A percentile compares a stretch with the other conserved stretches of the same genome.
Conservation (phyloP, 495 filamentous ascomycete species). For the Penicillium atrosanguineum region DNA sequence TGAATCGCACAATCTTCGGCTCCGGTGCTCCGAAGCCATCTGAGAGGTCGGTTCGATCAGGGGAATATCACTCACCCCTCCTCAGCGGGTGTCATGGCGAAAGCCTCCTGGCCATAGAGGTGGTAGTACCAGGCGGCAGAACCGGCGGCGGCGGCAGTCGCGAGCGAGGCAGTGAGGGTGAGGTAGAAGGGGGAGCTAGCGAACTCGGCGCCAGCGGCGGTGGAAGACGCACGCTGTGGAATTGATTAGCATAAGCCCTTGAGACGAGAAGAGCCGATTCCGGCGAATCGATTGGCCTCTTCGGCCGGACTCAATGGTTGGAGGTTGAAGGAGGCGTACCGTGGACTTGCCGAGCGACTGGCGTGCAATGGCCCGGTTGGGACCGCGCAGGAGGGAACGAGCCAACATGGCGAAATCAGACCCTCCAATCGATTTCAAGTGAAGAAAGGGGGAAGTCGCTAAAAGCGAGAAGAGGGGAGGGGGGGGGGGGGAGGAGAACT, state of each 20-base stretch:
- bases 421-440: slow-evolving; percentile 39
- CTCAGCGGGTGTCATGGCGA: slow-evolving; percentile 90
- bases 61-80: slow-evolving; percentile 78
- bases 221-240: slow-evolving; percentile 45
- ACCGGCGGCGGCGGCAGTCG: slow-evolving; percentile 80
- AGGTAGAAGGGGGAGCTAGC: slow-evolving; percentile 54
- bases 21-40: slow-evolving; percentile 27
- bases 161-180: slow-evolving; percentile 77
- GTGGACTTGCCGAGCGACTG: slow-evolving; percentile 50
- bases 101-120: slow-evolving; percentile 81
- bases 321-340: slow-evolving; percentile 38
- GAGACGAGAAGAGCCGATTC: background rate
- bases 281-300: slow-evolving; percentile 31
- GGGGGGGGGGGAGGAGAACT: slow-evolving; percentile 26
- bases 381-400: slow-evolving; percentile 78
- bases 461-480: slow-evolving; percentile 31
- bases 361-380: slow-evolving; percentile 66
- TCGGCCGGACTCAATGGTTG: slow-evolving; percentile 29
- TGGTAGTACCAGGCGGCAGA: slow-evolving; percentile 94
- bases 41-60: slow-evolving; percentile 6
- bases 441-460: slow-evolving; percentile 31
- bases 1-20: slow-evolving; percentile 27
- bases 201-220: slow-evolving; percentile 47
- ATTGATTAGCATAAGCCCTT: slow-evolving; percentile 24
- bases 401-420: slow-evolving; percentile 69